Conservation (phyloP, 768 basidiomycete species). For the Lactarius akahatsu region DNA sequence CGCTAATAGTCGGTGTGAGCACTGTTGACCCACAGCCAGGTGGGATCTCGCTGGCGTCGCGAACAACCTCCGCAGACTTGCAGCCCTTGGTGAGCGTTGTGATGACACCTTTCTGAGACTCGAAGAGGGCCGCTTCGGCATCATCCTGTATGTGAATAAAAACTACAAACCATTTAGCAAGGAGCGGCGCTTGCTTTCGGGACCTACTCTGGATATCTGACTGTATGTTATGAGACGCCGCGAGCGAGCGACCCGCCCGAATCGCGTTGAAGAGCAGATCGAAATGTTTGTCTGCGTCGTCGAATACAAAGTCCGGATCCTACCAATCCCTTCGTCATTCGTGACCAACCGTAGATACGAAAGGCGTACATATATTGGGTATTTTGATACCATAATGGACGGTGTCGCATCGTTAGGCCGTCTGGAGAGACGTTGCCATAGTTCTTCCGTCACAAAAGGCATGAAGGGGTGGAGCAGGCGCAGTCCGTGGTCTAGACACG, state of each 20-base stretch:
- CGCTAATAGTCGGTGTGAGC: conserved; percentile 69
- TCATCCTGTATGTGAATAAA: conserved; percentile 71
- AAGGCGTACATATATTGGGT: conserved; percentile 71
- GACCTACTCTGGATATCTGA: conserved; percentile 74
- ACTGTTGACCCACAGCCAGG: conserved; percentile 84
- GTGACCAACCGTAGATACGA: neutral
- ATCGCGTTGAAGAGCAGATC: conserved; percentile 76
- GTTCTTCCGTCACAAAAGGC: conserved; percentile 98
- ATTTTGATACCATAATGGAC: conserved; percentile 88
- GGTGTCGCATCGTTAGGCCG: conserved; percentile 77
- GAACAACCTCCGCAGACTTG: conserved; percentile 69
- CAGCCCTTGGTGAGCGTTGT: conserved; percentile 85
- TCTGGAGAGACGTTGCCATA: conserved; percentile 95
- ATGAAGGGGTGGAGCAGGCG: conserved; percentile 95
- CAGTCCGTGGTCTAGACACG: conserved; percentile 87
- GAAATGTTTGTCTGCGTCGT: conserved; percentile 79
- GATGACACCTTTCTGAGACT: conserved; percentile 73
- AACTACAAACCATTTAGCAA: conserved; percentile 45
- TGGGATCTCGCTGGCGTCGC: conserved; percentile 66
- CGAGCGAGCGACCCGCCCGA: conserved; percentile 77
- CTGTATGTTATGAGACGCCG: conserved; percentile 87
- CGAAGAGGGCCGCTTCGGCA: conserved; percentile 63
- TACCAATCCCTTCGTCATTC: conserved; percentile 33
- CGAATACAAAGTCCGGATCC: conserved; percentile 61
- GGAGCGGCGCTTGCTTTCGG: neutral